phyloP scores from a whole-genome alignment of 129 eudicot species.

The Helichrysum umbraculigerum region DNA sequence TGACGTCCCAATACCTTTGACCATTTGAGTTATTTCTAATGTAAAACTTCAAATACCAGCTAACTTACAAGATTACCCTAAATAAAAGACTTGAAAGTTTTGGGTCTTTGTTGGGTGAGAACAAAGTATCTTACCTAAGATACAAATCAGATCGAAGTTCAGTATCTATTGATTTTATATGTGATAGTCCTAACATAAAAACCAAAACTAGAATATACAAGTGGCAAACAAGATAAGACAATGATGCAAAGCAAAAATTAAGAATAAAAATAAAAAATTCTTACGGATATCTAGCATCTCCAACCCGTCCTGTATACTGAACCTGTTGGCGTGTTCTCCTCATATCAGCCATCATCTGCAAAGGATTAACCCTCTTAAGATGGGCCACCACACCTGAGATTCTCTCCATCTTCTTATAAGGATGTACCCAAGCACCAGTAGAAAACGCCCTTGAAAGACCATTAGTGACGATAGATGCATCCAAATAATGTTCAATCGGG shows the following conservation, averaged over 20 bases:
- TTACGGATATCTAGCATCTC: constrained; percentile 98
- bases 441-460: constrained; percentile 96
- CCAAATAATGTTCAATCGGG: constrained; percentile 71
- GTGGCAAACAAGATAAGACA: constrained; percentile 1
- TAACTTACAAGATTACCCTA: not conserved
- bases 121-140: constrained; percentile 4
- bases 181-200: constrained; percentile 9
- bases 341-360: constrained; percentile 82
- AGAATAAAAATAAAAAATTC: constrained; percentile 14
- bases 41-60: not conserved
- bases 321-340: constrained; percentile 92
- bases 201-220: not conserved
- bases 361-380: constrained; percentile 79
- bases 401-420: constrained; percentile 74
- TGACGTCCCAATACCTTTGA: constrained; percentile 7
- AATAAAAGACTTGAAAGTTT: not conserved
- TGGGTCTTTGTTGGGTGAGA: not conserved
- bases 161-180: not conserved
- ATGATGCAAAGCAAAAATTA: not conserved
- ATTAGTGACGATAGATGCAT: constrained; percentile 81
- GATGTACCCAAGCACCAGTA: constrained; percentile 87
- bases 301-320: constrained; percentile 78
- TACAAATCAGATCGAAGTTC: not conserved
- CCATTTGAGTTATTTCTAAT: not conserved
- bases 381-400: constrained; percentile 88